Conservation (phyloP, 345 rosid genomes). For the Arabidopsis arenosa region DNA sequence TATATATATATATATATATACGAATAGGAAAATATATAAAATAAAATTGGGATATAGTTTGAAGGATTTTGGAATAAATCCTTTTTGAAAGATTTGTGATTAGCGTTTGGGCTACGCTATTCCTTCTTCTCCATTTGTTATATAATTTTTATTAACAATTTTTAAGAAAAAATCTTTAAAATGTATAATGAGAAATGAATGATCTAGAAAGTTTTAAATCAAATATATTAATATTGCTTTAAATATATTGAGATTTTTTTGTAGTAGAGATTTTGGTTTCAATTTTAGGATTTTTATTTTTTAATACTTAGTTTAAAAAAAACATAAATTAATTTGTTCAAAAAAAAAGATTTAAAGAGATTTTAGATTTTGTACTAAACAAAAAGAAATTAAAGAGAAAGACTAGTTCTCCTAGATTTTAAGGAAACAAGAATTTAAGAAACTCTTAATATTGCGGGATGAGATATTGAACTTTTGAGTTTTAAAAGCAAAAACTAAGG, state of each 20-base stretch:
- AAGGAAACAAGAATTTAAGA: too few relatives aligned
- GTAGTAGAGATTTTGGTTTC: not conserved
- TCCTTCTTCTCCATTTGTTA: not conserved
- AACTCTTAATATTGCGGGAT: not conserved
- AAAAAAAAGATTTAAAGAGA: not conserved
- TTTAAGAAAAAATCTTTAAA: not conserved
- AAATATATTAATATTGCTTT: not conserved
- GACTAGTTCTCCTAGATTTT: not conserved
- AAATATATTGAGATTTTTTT: not conserved
- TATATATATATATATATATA: not conserved
- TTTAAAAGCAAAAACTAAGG: too few relatives aligned
- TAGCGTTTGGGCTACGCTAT: not conserved
- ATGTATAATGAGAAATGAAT: not conserved
- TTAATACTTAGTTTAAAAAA: too few relatives aligned
- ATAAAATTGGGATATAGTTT: not conserved
- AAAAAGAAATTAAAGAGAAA: too few relatives aligned
- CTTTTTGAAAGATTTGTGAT: not conserved
- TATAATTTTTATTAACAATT: not conserved
- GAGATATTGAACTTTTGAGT: too few relatives aligned
- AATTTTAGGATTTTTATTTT: not conserved
- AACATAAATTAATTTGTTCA: not conserved
- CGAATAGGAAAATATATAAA: not conserved
- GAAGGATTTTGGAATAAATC: slow-evolving; percentile 10
- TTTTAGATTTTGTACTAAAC: not conserved
- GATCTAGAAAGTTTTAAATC: not conserved